Evolutionary conservation across 352 stramenopile genomes (phyloP).

Genomic region (Pythium chondricola): DNA sequence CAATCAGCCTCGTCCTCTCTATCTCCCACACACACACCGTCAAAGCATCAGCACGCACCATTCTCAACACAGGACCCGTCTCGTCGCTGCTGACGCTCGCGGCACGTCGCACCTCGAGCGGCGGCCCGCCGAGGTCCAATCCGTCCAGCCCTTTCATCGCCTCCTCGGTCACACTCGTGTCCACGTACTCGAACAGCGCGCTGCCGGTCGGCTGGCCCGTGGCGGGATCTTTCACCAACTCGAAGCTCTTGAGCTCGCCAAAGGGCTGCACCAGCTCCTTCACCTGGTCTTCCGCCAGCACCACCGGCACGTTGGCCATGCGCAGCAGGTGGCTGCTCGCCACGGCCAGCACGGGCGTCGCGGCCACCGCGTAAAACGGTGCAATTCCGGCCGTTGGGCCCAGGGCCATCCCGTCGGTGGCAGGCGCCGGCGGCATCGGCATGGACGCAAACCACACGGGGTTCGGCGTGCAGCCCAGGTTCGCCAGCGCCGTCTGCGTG

Average conservation of each 20-base stretch:
- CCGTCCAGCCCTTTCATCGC: constrained; percentile 70
- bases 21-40: background rate
- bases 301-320: constrained; percentile 80
- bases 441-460: constrained; percentile 65
- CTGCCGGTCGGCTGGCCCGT: constrained; percentile 52
- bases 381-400: background rate
- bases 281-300: constrained; percentile 70
- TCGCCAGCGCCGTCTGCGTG: constrained; percentile 71
- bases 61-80: constrained; percentile 56
- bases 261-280: constrained; percentile 84
- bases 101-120: constrained; percentile 58
- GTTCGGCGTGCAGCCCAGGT: constrained; percentile 78
- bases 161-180: constrained; percentile 42
- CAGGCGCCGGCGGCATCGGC: background rate
- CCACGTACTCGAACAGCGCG: constrained; percentile 78
- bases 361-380: background rate
- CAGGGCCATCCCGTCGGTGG: background rate
- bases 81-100: constrained; percentile 31
- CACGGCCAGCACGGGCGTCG: background rate
- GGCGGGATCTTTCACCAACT: constrained; percentile 45
- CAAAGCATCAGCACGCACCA: constrained; percentile 27
- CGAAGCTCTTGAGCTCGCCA: constrained; percentile 60
- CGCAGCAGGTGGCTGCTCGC: constrained; percentile 37
- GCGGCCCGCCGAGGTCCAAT: constrained; percentile 68
- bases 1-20: too few species aligned